Evolutionary conservation across 345 rosid species (phyloP).

Genomic region (Trapa bicornis): DNA sequence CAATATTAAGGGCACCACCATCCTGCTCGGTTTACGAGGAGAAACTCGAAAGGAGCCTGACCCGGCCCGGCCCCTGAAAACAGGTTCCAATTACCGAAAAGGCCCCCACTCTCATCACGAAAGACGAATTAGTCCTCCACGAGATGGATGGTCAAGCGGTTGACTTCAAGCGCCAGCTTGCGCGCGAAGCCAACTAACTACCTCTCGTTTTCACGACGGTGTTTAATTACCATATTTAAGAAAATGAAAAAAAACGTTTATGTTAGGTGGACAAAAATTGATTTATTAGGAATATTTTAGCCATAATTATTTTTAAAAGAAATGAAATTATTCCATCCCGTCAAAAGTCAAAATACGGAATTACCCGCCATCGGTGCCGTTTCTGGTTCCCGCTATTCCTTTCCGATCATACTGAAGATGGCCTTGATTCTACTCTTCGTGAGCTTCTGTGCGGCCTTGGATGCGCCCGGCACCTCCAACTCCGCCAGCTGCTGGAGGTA

Average conservation of each 20-base stretch:
- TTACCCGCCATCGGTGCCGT: conserved; percentile 10
- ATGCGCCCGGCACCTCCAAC: conserved; percentile 61
- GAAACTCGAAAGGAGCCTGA: no score
- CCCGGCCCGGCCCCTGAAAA: neutral
- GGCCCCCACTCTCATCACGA: neutral
- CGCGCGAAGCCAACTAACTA: neutral
- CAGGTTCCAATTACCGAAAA: neutral
- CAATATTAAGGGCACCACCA: neutral
- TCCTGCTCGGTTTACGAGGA: neutral
- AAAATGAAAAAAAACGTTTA: neutral
- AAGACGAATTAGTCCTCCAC: conserved; percentile 4
- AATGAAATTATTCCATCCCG: neutral
- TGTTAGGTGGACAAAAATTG: no score
- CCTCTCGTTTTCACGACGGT: neutral
- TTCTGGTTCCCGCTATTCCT: conserved; percentile 39
- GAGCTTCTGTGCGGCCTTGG: conserved; percentile 50
- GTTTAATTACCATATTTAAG: neutral
- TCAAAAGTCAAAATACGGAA: neutral
- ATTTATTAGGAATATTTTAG: neutral
- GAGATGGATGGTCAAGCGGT: conserved; percentile 1
- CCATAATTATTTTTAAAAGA: no score
- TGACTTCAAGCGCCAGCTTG: conserved; percentile 15
- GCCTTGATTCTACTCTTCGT: conserved; percentile 45
- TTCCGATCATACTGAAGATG: conserved; percentile 56
- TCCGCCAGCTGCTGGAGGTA: conserved; percentile 44